A percentile compares a stretch with the other conserved stretches of the same genome.
Evolutionary conservation across 2,329 filamentous ascomycete genomes (phyloP).

Genomic region (Apiospora hydei): DNA sequence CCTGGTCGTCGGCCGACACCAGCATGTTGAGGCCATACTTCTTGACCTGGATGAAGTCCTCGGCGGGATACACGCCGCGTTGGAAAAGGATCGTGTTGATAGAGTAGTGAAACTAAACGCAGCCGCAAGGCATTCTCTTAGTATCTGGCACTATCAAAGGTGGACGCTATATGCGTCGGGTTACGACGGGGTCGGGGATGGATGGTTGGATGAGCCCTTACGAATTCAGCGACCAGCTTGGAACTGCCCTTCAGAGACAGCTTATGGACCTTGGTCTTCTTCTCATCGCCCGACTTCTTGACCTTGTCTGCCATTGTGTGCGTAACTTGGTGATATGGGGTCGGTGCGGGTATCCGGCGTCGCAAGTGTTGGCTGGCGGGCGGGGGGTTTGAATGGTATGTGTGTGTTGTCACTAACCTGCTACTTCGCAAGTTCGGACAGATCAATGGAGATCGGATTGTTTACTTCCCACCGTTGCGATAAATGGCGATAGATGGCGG

Average conservation of each 20-base stretch:
- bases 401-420: slow-evolving; percentile 5
- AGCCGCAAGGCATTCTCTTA: background rate
- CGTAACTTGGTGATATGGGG: slow-evolving; percentile 22
- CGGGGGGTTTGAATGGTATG: background rate
- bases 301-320: slow-evolving; percentile 35
- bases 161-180: background rate
- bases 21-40: slow-evolving; percentile 99
- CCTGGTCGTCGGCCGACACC: slow-evolving; percentile 95
- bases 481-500: slow-evolving; percentile 16
- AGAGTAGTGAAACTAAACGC: slow-evolving; percentile 87
- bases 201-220: slow-evolving; percentile 55
- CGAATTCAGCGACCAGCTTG: slow-evolving; percentile 94
- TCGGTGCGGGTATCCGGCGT: slow-evolving; percentile 3
- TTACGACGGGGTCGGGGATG: background rate
- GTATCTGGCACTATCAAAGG: background rate
- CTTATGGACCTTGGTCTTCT: slow-evolving; percentile 93
- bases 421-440: background rate
- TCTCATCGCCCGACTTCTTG: slow-evolving; percentile 52
- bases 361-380: slow-evolving; percentile 4
- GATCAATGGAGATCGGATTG: slow-evolving; percentile 7
- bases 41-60: slow-evolving; percentile 97
- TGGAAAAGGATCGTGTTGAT: slow-evolving; percentile 98
- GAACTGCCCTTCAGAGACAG: slow-evolving; percentile 84
- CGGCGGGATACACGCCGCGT: slow-evolving; percentile 84
- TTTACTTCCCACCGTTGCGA: slow-evolving; percentile 22